Conservation (phyloP, 345 rosid species). For the Punica granatum region DNA sequence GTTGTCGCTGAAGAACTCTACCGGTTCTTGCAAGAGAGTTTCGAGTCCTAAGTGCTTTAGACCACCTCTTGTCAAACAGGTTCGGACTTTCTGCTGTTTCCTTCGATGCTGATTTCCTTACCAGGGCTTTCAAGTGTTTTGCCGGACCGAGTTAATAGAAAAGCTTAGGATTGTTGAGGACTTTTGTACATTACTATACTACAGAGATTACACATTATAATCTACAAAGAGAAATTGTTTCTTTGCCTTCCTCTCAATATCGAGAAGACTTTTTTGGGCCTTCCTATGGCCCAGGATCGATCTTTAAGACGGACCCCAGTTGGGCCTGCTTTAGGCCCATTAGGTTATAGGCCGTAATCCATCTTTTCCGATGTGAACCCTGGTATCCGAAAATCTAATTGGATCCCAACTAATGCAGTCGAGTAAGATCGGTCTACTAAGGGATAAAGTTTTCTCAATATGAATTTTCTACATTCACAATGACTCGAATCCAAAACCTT, state of each 20-base stretch:
- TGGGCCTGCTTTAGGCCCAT: too few species aligned
- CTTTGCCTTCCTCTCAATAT: too few species aligned
- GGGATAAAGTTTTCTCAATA: too few species aligned
- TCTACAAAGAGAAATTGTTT: background rate
- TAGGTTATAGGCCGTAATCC: too few species aligned
- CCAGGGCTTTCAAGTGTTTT: background rate
- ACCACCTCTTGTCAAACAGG: background rate
- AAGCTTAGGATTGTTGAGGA: background rate
- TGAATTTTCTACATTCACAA: too few species aligned
- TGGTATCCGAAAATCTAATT: too few species aligned
- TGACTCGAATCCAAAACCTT: too few species aligned
- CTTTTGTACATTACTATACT: background rate
- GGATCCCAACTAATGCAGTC: too few species aligned
- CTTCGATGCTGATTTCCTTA: background rate
- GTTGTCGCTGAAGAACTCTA: constrained; percentile 58
- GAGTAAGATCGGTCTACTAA: too few species aligned
- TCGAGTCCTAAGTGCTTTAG: constrained; percentile 15
- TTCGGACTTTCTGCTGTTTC: background rate
- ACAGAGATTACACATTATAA: background rate
- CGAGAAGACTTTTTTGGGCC: too few species aligned
- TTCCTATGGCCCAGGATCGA: too few species aligned
- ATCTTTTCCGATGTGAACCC: background rate
- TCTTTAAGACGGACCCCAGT: too few species aligned
- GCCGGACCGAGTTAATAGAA: background rate
- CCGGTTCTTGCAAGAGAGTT: constrained; percentile 50